Evolutionary conservation across 1,139 yeast genomes (phyloP).

Genomic region (Zygoascus sp.): DNA sequence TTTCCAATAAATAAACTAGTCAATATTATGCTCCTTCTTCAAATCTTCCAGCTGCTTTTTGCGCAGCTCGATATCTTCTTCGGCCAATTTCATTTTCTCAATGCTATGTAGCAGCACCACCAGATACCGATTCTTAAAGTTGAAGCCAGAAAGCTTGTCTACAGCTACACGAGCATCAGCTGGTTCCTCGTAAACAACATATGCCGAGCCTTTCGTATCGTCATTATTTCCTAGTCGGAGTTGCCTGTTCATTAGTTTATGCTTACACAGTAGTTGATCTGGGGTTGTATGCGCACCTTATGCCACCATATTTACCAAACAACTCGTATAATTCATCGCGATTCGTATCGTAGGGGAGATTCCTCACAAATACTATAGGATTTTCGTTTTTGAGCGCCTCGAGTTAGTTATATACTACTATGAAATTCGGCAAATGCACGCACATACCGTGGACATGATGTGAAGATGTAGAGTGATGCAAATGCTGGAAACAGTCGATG

Average conservation of each 20-base stretch:
- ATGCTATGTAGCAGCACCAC: slow-evolving; percentile 47
- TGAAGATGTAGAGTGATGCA: neutral
- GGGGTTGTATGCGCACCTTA: no score
- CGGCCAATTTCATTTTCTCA: slow-evolving; percentile 34
- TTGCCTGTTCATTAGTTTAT: no score
- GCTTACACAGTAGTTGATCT: no score
- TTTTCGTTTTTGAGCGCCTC: slow-evolving; percentile 20
- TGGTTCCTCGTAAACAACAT: slow-evolving; percentile 50
- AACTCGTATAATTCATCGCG: slow-evolving; percentile 48
- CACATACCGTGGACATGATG: slow-evolving; percentile 8
- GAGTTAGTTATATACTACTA: no score
- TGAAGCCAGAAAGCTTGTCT: slow-evolving; percentile 55
- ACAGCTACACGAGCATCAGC: slow-evolving; percentile 49
- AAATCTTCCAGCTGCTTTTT: slow-evolving; percentile 27
- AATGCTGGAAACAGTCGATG: neutral
- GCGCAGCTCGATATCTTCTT: slow-evolving; percentile 27
- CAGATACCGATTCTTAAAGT: slow-evolving; percentile 55
- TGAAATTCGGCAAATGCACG: no score
- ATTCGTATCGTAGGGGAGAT: slow-evolving; percentile 52
- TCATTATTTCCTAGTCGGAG: slow-evolving; percentile 47
- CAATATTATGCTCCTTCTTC: slow-evolving; percentile 27
- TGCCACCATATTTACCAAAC: slow-evolving; percentile 54
- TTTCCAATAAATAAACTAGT: slow-evolving; percentile 11
- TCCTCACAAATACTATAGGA: slow-evolving; percentile 47
- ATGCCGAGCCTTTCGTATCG: slow-evolving; percentile 52